phyloP scores from a whole-genome alignment of 225 moss, liverwort and hornwort species.

The Bryoerythrophyllum caledonicum region DNA sequence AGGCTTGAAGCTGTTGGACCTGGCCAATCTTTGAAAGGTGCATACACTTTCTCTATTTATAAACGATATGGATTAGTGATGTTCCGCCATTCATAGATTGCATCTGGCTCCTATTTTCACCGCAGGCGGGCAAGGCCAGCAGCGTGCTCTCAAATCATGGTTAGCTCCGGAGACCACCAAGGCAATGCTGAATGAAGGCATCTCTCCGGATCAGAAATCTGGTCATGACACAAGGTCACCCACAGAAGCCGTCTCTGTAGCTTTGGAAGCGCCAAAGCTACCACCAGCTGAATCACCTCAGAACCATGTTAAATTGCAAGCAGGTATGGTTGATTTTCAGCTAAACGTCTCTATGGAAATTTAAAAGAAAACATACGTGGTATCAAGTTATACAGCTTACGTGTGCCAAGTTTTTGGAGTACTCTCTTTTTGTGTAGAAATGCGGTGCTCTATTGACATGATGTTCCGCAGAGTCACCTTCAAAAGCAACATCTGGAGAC shows the following conservation, averaged over 20 bases:
- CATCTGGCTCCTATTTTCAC: conserved; percentile 6
- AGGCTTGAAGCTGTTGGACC: conserved; percentile 62
- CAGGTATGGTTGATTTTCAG: conserved; percentile 27
- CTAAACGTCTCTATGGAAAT: neutral
- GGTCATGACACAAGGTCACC: conserved; percentile 20
- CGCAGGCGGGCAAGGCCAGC: conserved; percentile 69
- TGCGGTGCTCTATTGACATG: conserved; percentile 11
- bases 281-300: conserved; percentile 13
- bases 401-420: neutral
- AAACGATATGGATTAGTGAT: neutral
- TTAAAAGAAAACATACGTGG: neutral
- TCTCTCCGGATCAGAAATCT: conserved; percentile 27
- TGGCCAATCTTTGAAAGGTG: conserved; percentile 63
- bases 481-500: conserved; percentile 24
- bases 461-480: conserved; percentile 30
- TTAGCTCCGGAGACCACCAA: conserved; percentile 57
- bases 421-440: neutral
- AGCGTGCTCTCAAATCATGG: conserved; percentile 82
- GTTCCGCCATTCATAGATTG: neutral
- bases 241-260: conserved; percentile 23
- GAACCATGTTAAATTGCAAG: conserved; percentile 21
- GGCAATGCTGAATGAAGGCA: conserved; percentile 32
- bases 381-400: neutral
- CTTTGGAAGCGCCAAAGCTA: conserved; percentile 18
- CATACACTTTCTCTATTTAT: neutral